Conservation (phyloP, 2,329 filamentous ascomycete species). For the Chaetomiaceae sp. region DNA sequence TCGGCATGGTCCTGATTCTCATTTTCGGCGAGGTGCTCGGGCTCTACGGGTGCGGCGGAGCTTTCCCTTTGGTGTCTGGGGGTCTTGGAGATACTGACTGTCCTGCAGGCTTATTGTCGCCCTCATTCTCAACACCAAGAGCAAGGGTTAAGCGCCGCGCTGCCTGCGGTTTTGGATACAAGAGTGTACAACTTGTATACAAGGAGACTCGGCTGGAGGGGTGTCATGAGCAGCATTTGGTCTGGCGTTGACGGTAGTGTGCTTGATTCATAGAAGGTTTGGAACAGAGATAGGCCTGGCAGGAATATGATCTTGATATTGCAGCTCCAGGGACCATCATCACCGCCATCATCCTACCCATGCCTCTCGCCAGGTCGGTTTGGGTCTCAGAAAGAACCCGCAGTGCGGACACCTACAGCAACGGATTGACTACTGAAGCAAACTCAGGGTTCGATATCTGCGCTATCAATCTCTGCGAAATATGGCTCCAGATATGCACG, state of each 20-base stretch:
- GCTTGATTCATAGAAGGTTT: slow-evolving; percentile 22
- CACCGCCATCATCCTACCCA: not conserved
- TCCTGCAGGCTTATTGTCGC: slow-evolving; percentile 75
- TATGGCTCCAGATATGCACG: not conserved
- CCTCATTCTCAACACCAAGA: slow-evolving; percentile 86
- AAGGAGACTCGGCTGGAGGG: slow-evolving; percentile 10
- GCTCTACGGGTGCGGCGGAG: slow-evolving; percentile 70
- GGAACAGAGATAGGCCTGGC: slow-evolving; percentile 7
- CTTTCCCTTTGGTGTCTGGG: not conserved
- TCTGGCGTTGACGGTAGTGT: slow-evolving; percentile 27
- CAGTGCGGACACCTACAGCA: too few species aligned
- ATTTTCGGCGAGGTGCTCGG: slow-evolving; percentile 98
- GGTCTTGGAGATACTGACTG: slow-evolving; percentile 7
- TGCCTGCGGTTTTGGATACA: not conserved
- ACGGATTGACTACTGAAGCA: not conserved
- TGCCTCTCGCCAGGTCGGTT: too few species aligned
- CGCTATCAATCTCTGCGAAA: slow-evolving; percentile 1
- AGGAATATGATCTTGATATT: slow-evolving; percentile 8
- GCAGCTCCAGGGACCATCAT: not conserved
- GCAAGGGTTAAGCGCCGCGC: slow-evolving; percentile 46
- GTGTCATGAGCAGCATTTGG: slow-evolving; percentile 20
- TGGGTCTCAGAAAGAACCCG: too few species aligned
- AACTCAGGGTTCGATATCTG: not conserved
- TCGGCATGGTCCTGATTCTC: slow-evolving; percentile 96
- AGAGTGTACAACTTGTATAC: slow-evolving; percentile 16